Conservation (phyloP, 352 stramenopile species). For the Pythium dissimile region DNA sequence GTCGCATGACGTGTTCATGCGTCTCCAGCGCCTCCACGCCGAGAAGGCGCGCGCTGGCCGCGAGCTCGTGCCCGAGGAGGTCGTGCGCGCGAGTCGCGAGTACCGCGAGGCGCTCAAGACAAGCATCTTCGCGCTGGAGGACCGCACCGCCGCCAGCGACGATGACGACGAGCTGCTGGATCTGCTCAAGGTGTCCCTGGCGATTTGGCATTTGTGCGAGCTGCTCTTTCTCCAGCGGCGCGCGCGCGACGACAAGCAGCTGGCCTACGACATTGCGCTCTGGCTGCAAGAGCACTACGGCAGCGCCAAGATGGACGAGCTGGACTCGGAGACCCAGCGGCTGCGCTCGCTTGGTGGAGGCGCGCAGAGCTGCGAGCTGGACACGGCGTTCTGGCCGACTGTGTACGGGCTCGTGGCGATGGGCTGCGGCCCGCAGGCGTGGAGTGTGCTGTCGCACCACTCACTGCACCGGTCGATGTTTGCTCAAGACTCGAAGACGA, state of each 20-base stretch:
- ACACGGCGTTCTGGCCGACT: slow-evolving; percentile 61
- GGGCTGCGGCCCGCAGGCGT: slow-evolving; percentile 47
- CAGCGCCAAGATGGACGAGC: slow-evolving; percentile 45
- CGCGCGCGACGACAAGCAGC: slow-evolving; percentile 41
- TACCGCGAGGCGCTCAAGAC: slow-evolving; percentile 69
- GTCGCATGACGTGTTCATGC: slow-evolving; percentile 60
- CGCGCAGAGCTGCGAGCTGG: slow-evolving; percentile 32
- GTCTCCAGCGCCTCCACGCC: slow-evolving; percentile 17
- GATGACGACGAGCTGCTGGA: slow-evolving; percentile 22
- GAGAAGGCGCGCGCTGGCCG: slow-evolving; percentile 16
- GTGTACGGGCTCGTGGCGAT: slow-evolving; percentile 52
- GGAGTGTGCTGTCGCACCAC: slow-evolving; percentile 55
- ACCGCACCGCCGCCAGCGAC: slow-evolving; percentile 31
- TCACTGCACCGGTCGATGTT: slow-evolving; percentile 54
- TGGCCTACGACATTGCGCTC: slow-evolving; percentile 65
- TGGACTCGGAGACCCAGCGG: slow-evolving; percentile 40
- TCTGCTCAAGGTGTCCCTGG: slow-evolving; percentile 73
- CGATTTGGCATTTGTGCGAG: slow-evolving; percentile 78
- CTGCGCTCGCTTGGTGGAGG: slow-evolving; percentile 28
- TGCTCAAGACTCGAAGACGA: slow-evolving; percentile 34
- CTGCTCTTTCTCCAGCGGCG: slow-evolving; percentile 64
- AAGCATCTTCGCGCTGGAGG: slow-evolving; percentile 62
- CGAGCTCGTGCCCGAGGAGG: slow-evolving; percentile 25
- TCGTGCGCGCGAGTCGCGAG: slow-evolving; percentile 55
- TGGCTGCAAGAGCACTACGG: slow-evolving; percentile 82